These are phyloP conservation scores for Trametes sp. DNA, from an alignment of 1,284 basidiomycete genomes.

Conservation along the genomic window DNA sequence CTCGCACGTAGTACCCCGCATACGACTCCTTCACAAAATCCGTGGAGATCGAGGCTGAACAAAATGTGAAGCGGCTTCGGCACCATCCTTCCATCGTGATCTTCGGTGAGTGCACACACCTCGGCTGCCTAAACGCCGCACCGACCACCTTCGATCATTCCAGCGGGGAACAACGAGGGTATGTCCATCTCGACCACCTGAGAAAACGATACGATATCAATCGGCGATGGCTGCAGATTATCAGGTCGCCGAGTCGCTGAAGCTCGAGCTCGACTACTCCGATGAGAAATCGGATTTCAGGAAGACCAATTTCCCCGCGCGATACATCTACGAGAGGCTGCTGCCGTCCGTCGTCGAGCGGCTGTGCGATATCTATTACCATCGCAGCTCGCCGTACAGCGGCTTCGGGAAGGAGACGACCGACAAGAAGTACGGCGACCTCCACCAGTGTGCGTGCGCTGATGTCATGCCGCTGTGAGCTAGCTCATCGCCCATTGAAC, in stretches of 20 bases:
- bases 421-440: constrained; percentile 81
- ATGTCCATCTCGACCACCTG: constrained; percentile 12
- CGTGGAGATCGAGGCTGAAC: constrained; percentile 73
- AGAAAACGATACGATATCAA: background rate
- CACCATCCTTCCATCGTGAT: constrained; percentile 86
- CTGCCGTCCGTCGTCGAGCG: constrained; percentile 76
- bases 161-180: constrained; percentile 92
- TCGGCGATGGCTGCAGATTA: constrained; percentile 59
- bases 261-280: constrained; percentile 82
- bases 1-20: constrained; percentile 68
- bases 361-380: constrained; percentile 77
- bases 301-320: constrained; percentile 85
- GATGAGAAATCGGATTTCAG: constrained; percentile 85
- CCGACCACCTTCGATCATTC: constrained; percentile 1
- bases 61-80: constrained; percentile 76
- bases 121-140: background rate
- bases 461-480: background rate
- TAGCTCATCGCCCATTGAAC: background rate
- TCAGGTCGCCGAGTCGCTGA: constrained; percentile 78
- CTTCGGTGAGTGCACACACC: constrained; percentile 59
- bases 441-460: constrained; percentile 81
- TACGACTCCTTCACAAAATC: constrained; percentile 74
- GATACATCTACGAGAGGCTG: constrained; percentile 86
- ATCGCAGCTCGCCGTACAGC: constrained; percentile 87
- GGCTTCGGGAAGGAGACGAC: constrained; percentile 77